Evolutionary conservation across 169 alveolate genomes (phyloP), one percentile per base, ranked within the genome.

Genomic region (Eimeria falciformis): DNA sequence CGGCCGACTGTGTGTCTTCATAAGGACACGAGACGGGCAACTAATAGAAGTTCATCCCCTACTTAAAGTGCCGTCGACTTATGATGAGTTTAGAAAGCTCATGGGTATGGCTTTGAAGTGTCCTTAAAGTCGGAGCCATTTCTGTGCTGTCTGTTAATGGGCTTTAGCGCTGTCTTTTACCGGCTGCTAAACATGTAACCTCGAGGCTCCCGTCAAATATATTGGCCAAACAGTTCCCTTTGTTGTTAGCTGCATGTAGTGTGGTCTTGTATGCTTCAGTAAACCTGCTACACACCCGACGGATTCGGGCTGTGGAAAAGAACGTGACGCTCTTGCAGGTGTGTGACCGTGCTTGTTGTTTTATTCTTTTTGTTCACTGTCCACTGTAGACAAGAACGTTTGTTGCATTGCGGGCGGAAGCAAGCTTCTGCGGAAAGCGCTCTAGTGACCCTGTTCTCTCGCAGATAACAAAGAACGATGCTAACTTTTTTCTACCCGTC

Each of bases 41-140:
- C 82, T 96, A 62, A 95, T 96, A 23, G 97, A 96, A 90, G 94
- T 96, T 45, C 94, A 94, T 43, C 97, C 97, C 5, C 96, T 93
- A 78, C 94, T 95, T 45, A 71, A 94, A 87, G 96, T 96, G 2
- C 97, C 97, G 53, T 75, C 95, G 78, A 93, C 95, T 45, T 94
- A 90, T 62, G 94, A 91, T 43, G 96, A 96, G 71, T 96, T 96
- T 91, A 40, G 81, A 9, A 83, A 81, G 73, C 55, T 91, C 56
- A 91, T 91, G 94, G 71, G 94, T 91, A 45, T 21, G 92, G 58
- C 83, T n/a, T 27, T 45, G 27, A 40, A 43, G 27, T 53, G 17
- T 1, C n/a, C 65, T 53, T 53, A 5, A 53, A 53, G 17, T 53
- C n/a, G 17, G 25, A 53, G n/a, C 65, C n/a, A n/a, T 53, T 53